Evolutionary conservation across 2,329 filamentous ascomycete genomes (phyloP), one percentile per base, ranked within the genome.

Genomic region (Penicillium fuscoglaucum): DNA sequence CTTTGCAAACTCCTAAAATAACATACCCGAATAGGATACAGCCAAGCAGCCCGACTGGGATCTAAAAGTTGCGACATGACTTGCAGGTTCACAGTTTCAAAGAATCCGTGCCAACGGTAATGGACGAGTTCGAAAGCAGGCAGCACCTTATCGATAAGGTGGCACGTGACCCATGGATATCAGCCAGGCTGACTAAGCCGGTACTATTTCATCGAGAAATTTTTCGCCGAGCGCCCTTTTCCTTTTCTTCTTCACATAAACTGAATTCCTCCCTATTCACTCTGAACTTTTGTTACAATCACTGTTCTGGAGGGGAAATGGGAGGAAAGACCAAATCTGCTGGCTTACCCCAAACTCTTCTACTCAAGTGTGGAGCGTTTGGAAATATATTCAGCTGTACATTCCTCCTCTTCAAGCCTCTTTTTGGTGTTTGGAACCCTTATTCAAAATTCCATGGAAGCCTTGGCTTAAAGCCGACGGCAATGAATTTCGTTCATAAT

Each of bases 201-300:
- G 17, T 46, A 17, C 61, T 61, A 60, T 70, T 65, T 69, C 60
- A 63, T 55, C 55, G 28, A 55, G 39, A 59, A 52, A 39, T 57
- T 58, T 58, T 45, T 63, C 57, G 56, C 50, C 57, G 55, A 41
- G 48, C 41, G 58, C 61, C 43, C 56, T 60, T 68, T 70, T 63
- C 66, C 65, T 71, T 70, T 71, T 70, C 64, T 69, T 73, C 66
- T 71, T 65, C 67, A 68, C 62, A 66, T 68, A 70, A 77, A 77
- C 75, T 76, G 70, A 73, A 70, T 44, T 72, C 77, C 76, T 78
- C 70, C 74, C 71, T 78, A 79, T 79, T 79, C 77, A 79, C 77
- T 79, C 76, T 75, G 66, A 68, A 70, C 71, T 73, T 70, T 71
- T 68, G 60, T 68, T 63, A 58, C 68, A 71, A 74, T 75, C 72